Conservation (phyloP, 2,329 filamentous ascomycete genomes). For the Cyclaneusma minus region DNA sequence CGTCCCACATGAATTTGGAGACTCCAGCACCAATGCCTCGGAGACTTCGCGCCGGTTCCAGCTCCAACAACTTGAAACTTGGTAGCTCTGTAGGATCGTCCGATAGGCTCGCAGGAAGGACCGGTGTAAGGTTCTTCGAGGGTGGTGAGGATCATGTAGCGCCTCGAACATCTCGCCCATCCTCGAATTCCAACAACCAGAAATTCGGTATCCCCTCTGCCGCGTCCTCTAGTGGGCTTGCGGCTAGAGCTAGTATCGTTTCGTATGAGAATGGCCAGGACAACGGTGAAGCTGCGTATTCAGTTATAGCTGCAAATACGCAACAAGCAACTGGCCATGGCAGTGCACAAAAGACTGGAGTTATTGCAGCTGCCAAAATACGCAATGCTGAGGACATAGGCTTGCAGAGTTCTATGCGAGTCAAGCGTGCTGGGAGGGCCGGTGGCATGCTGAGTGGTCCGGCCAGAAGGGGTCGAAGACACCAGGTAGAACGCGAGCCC, state of each 20-base stretch:
- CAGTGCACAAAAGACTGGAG: constrained; percentile 34
- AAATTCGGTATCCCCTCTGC: not conserved
- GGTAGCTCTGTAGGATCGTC: constrained; percentile 15
- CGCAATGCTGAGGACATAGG: constrained; percentile 47
- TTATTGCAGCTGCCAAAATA: constrained; percentile 31
- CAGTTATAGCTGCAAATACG: constrained; percentile 33
- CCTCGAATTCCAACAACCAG: not conserved
- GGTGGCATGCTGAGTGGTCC: constrained; percentile 70
- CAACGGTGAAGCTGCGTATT: constrained; percentile 23
- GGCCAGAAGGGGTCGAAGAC: constrained; percentile 56
- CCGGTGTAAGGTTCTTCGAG: constrained; percentile 10
- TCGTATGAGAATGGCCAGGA: constrained; percentile 30
- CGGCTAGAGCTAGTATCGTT: constrained; percentile 18
- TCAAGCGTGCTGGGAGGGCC: constrained; percentile 63
- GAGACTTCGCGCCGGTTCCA: constrained; percentile 14
- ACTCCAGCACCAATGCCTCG: constrained; percentile 16
- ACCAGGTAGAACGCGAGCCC: constrained; percentile 32
- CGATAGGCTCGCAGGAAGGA: constrained; percentile 10
- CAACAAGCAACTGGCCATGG: constrained; percentile 30
- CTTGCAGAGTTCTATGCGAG: constrained; percentile 57
- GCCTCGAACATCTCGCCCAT: constrained; percentile 11
- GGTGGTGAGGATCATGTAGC: constrained; percentile 10
- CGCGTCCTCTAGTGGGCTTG: constrained; percentile 21
- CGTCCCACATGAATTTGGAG: constrained; percentile 15
- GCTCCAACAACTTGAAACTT: constrained; percentile 11